phyloP scores from a whole-genome alignment of 164 flowering plant species.

The Annona squamosa region DNA sequence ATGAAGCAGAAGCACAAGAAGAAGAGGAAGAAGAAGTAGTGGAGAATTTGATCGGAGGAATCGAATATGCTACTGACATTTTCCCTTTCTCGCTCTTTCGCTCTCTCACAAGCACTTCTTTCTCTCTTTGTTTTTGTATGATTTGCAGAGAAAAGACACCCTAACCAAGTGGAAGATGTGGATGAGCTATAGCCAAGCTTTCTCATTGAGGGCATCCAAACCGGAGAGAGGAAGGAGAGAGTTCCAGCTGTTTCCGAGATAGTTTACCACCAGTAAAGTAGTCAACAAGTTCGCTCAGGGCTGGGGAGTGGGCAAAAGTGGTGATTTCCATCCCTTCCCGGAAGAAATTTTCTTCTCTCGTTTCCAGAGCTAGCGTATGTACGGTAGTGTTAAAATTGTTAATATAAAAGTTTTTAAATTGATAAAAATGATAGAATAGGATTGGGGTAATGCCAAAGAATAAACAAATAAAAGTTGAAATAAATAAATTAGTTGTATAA shows the following conservation, averaged over 20 bases:
- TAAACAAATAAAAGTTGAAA: too few relatives aligned
- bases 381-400: too few relatives aligned
- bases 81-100: slow-evolving; percentile 7
- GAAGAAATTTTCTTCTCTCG: too few relatives aligned
- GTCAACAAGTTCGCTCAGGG: too few relatives aligned
- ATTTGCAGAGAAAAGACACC: slow-evolving; percentile 11
- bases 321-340: too few relatives aligned
- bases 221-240: background rate
- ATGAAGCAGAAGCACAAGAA: slow-evolving; percentile 26
- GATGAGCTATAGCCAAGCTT: slow-evolving; percentile 56
- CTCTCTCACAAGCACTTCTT: background rate
- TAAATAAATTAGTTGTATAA: too few relatives aligned
- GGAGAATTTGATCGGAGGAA: slow-evolving; percentile 46
- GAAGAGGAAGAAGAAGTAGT: slow-evolving; percentile 34
- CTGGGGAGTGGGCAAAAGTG: too few relatives aligned
- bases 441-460: too few relatives aligned
- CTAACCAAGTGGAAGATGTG: slow-evolving; percentile 30
- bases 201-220: slow-evolving; percentile 2
- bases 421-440: too few relatives aligned
- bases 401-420: too few relatives aligned
- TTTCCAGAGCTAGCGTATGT: too few relatives aligned
- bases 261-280: background rate
- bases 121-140: background rate
- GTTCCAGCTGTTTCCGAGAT: background rate
- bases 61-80: slow-evolving; percentile 63